These are phyloP conservation scores for Lophiotrema nucula DNA, from an alignment of 495 filamentous ascomycete species.

Conservation along the genomic window DNA sequence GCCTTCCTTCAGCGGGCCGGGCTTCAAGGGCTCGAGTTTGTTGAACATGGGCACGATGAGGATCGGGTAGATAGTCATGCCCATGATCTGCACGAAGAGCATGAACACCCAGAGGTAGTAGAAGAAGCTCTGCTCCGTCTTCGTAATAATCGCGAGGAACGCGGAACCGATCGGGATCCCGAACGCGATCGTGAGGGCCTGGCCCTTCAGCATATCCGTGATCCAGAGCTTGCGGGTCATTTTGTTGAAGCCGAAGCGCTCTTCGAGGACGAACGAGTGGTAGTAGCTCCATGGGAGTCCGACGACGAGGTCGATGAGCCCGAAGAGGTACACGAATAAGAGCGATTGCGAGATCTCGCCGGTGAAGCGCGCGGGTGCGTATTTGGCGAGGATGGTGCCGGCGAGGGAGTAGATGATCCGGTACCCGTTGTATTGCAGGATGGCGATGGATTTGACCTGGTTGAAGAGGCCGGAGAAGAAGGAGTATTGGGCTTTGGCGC, in stretches of 20 bases:
- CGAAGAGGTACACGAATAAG: conserved; percentile 86
- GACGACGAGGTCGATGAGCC: conserved; percentile 71
- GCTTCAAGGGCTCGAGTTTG: conserved; percentile 89
- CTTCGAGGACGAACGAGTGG: conserved; percentile 90
- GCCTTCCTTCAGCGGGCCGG: conserved; percentile 79
- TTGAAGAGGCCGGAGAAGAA: conserved; percentile 76
- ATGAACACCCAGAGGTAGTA: conserved; percentile 96
- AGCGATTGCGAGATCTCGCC: conserved; percentile 94
- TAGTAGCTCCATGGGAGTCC: conserved; percentile 83
- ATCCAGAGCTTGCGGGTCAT: conserved; percentile 87
- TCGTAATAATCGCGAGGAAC: conserved; percentile 87
- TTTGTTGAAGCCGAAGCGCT: conserved; percentile 99
- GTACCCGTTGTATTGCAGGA: conserved; percentile 87
- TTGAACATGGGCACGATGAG: conserved; percentile 95
- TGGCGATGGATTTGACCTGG: conserved; percentile 79
- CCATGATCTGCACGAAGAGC: conserved; percentile 81
- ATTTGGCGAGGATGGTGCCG: conserved; percentile 68
- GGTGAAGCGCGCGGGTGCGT: conserved; percentile 71
- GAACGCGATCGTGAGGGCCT: conserved; percentile 73
- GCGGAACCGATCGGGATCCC: conserved; percentile 84
- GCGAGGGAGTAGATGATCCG: conserved; percentile 85
- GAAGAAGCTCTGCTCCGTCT: conserved; percentile 89
- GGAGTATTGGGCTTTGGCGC: conserved; percentile 88
- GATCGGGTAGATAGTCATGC: conserved; percentile 94
- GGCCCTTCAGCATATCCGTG: conserved; percentile 87